Evolutionary conservation across 2,329 filamentous ascomycete species (phyloP).

Genomic region (Arachnomyces sp.): DNA sequence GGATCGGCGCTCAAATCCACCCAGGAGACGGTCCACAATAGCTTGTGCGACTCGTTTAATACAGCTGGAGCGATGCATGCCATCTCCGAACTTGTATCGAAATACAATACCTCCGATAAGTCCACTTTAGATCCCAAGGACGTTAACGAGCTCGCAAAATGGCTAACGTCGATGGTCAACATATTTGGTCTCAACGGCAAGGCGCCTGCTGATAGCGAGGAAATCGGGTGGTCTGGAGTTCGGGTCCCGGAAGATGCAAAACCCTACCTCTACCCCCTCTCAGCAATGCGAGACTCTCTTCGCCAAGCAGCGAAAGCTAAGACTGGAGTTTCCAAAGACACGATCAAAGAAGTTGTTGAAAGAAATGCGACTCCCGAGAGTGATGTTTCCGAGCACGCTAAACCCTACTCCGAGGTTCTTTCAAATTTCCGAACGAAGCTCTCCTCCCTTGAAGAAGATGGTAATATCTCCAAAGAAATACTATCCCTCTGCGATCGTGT

Average conservation of each 20-base stretch:
- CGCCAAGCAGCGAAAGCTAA: constrained; percentile 48
- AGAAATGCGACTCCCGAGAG: constrained; percentile 14
- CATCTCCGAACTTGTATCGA: constrained; percentile 69
- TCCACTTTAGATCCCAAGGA: constrained; percentile 39
- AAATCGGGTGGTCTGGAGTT: constrained; percentile 58
- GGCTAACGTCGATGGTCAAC: constrained; percentile 74
- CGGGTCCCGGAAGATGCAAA: constrained; percentile 53
- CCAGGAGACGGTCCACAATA: constrained; percentile 51
- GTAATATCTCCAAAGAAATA: constrained; percentile 58
- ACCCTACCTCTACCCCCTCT: constrained; percentile 52
- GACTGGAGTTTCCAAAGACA: constrained; percentile 30
- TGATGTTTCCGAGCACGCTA: constrained; percentile 19
- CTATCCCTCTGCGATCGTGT: constrained; percentile 70
- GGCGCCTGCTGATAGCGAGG: constrained; percentile 25
- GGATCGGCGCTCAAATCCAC: constrained; percentile 43
- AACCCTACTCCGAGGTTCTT: constrained; percentile 42
- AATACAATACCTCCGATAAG: constrained; percentile 56
- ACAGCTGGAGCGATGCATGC: constrained; percentile 69
- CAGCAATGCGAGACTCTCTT: constrained; percentile 49
- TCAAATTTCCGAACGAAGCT: constrained; percentile 28
- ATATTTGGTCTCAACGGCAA: constrained; percentile 64
- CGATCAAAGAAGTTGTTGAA: constrained; percentile 32
- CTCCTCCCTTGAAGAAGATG: constrained; percentile 36
- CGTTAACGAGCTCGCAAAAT: constrained; percentile 55
- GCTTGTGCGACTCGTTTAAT: constrained; percentile 78